A percentile compares a stretch with the other conserved stretches of the same genome.
Evolutionary conservation across 2,329 filamentous ascomycete species (phyloP).

Genomic region (Cladorrhinum sp.): DNA sequence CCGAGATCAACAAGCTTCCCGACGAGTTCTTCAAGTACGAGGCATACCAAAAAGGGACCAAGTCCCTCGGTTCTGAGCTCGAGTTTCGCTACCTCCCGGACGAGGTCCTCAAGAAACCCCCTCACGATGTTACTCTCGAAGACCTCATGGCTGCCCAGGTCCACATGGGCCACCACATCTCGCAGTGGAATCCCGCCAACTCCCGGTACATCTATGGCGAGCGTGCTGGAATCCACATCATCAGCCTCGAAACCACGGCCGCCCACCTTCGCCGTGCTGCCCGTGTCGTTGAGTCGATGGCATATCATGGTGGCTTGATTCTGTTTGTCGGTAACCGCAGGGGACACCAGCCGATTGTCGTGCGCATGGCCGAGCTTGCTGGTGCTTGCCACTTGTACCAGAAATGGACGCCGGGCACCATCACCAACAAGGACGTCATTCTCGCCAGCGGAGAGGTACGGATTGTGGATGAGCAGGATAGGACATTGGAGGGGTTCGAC

Average conservation of each 20-base stretch:
- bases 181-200: slow-evolving; percentile 92
- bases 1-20: slow-evolving; percentile 29
- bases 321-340: slow-evolving; percentile 86
- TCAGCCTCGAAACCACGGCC: slow-evolving; percentile 83
- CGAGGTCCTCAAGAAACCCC: slow-evolving; percentile 68
- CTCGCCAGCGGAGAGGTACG: slow-evolving; percentile 66
- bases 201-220: slow-evolving; percentile 91
- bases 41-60: slow-evolving; percentile 45
- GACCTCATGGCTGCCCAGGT: slow-evolving; percentile 82
- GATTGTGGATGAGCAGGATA: slow-evolving; percentile 74
- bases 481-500: slow-evolving; percentile 58
- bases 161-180: slow-evolving; percentile 87
- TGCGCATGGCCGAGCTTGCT: slow-evolving; percentile 74
- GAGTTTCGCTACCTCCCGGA: slow-evolving; percentile 61
- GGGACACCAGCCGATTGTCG: slow-evolving; percentile 77
- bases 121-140: slow-evolving; percentile 82
- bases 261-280: slow-evolving; percentile 88
- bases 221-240: slow-evolving; percentile 85
- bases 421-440: slow-evolving; percentile 92
- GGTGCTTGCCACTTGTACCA: slow-evolving; percentile 85
- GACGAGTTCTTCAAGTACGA: slow-evolving; percentile 36
- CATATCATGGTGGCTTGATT: slow-evolving; percentile 76
- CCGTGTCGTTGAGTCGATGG: slow-evolving; percentile 85
- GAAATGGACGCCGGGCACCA: slow-evolving; percentile 85
- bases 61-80: slow-evolving; percentile 47